Base-by-base conservation (phyloP, 83 land plant genomes). In the Picea abies region DNA sequence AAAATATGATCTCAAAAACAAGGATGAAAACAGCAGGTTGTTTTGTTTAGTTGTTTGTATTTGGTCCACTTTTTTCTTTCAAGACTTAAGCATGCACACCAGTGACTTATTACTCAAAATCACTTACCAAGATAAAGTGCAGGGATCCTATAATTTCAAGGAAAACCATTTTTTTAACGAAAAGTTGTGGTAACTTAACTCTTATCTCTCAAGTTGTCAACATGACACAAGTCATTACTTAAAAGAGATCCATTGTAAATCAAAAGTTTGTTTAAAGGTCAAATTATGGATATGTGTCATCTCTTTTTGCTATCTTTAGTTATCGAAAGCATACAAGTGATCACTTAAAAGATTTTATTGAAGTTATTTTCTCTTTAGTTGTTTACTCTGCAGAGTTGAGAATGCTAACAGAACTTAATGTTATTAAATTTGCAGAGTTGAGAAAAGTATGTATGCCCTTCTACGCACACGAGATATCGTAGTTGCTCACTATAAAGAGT, bases 401-500 rank as follows among this genome's bases (percentile, higher is more conserved):
- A 52, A 52, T 52, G 56, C 56, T 52, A 52, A 52, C 22, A 44
- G 58, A 73, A 44, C 23, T 56, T 25, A 23, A 52, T 52, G 61
- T 49, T 22, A 52, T 22, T 56, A 23, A 76, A 12, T 56, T 49
- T 78, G 44, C 96, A 98, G 99, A 79, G 94, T 98, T 83, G 99
- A 98, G 86, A 91, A 94, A 60, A 98, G 92, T 89, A 98, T 98
- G 0, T 96, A 86, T 90, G 98, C 95, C 49, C 92, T 98, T 60
- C 79, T 98, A 32, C 87, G 98, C 39, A 98, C 99, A 35, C 87
- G 96, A 63, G 99, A 98, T 82, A 98, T 96, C 95, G 99, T 99
- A 23, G 85, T 96, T 76, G 94, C 99, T 61, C 91, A 99, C 26
- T 98, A 98, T 79, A 92, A 86, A 85, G 99, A 98, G 65, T 96